Percentiles rank a stretch among this genome's conserved stretches.
Evolutionary conservation across 768 basidiomycete species (phyloP).

Genomic region (Kondoa subrosea): DNA sequence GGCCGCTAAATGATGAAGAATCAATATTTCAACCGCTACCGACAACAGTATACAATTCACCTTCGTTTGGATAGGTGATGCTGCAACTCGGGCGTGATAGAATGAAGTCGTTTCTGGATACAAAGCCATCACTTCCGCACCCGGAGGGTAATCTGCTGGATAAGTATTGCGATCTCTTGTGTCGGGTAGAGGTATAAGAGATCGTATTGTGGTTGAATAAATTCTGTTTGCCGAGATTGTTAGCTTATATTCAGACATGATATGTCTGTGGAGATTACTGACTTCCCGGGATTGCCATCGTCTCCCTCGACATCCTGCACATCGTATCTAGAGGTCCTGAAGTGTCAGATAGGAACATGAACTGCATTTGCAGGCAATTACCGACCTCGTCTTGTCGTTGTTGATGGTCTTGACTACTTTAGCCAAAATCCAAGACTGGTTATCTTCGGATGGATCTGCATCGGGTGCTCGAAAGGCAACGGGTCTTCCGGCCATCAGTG

Average conservation of each 20-base stretch:
- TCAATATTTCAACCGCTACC: background rate
- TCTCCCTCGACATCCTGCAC: conserved; percentile 35
- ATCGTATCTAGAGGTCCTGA: conserved; percentile 30
- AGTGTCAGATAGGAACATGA: too few relatives aligned
- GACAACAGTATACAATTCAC: background rate
- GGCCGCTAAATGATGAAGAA: background rate
- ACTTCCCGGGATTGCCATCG: conserved; percentile 6
- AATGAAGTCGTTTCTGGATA: conserved; percentile 38
- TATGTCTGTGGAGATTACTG: background rate
- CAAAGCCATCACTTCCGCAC: conserved; percentile 32
- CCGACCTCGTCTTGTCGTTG: conserved; percentile 31
- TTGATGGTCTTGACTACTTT: conserved; percentile 30
- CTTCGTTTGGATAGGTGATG: conserved; percentile 20
- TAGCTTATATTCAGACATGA: background rate
- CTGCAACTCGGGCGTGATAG: conserved; percentile 33
- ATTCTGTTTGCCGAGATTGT: conserved; percentile 23
- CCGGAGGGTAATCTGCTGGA: conserved; percentile 30
- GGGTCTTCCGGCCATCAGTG: conserved; percentile 31
- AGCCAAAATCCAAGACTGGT: conserved; percentile 34
- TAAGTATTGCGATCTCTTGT: conserved; percentile 29
- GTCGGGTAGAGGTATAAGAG: conserved; percentile 35
- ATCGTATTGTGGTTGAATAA: conserved; percentile 34
- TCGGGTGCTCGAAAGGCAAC: conserved; percentile 32
- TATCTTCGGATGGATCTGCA: conserved; percentile 11
- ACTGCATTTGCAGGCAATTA: background rate